Evolutionary conservation across 805 yeast species (phyloP), one percentile per base, ranked within the genome.

Genomic region (Ogataea wickerhamii): DNA sequence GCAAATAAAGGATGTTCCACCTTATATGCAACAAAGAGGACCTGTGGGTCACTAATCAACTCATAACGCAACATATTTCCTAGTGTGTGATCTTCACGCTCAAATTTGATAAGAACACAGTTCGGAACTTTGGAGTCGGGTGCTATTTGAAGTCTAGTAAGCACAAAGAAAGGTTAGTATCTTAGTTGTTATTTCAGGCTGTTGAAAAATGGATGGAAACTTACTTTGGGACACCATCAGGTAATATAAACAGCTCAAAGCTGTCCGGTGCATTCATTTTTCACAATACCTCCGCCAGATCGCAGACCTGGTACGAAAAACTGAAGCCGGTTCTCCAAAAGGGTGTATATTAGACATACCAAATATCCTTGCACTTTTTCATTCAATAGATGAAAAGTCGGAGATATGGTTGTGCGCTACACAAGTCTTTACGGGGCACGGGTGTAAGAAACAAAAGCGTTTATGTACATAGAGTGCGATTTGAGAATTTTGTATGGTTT

Each of bases 241-340:
- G 98, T 53, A 93, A 73, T 52, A 93, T 78, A 61, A 93, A 93
- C 28, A 93, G 78, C 71, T 93, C 99, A 62, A 91, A 93, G 74
- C 98, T 82, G 69, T 93, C 98, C 65, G 99, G 99, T 56, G 98
- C 98, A 68, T 93, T 93, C 98, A 93, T 91, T 40, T 32, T 55
- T 22, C 25, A 22, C 25, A 22, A 8, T 8, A 12, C 25, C 25
- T 8, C 25, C 27, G n/a, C n/a, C n/a, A n/a, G n/a, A n/a, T n/a
- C n/a, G n/a, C n/a, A n/a, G n/a, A n/a, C n/a, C n/a, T n/a, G n/a
- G n/a, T n/a, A n/a, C n/a, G n/a, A n/a, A n/a, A n/a, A n/a, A n/a
- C n/a, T n/a, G n/a, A n/a, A n/a, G n/a, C n/a, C n/a, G n/a, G n/a
- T n/a, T n/a, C n/a, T n/a, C n/a, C n/a, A n/a, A n/a, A n/a, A n/a